Conservation (phyloP, 2,329 filamentous ascomycete genomes). For the Penicillium brasilianum region DNA sequence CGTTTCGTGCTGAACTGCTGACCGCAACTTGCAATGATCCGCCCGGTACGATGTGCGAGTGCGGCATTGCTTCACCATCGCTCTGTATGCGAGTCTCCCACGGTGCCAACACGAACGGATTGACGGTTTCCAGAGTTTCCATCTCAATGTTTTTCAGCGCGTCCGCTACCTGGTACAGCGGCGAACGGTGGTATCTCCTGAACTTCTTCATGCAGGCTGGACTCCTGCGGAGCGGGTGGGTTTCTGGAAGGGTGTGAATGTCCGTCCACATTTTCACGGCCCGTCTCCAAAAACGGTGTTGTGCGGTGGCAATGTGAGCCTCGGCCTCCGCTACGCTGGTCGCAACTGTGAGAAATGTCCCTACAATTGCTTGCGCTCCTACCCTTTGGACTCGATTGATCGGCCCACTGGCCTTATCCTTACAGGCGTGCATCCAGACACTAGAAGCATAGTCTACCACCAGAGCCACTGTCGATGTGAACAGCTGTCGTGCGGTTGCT, state of each 20-base stretch:
- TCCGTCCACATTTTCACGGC: slow-evolving; percentile 10
- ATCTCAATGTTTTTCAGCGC: too few relatives aligned
- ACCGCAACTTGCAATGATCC: too few relatives aligned
- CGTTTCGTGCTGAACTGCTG: slow-evolving; percentile 7
- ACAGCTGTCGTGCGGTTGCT: slow-evolving; percentile 28
- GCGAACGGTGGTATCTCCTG: slow-evolving; percentile 18
- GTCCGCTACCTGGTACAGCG: slow-evolving; percentile 18
- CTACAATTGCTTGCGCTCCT: too few relatives aligned
- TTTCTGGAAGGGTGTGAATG: slow-evolving; percentile 22
- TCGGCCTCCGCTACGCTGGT: too few relatives aligned
- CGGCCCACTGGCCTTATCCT: slow-evolving; percentile 20
- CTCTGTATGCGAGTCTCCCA: too few relatives aligned
- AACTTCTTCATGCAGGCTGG: slow-evolving; percentile 24
- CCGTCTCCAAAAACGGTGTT: too few relatives aligned
- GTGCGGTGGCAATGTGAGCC: too few relatives aligned
- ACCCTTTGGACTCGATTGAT: slow-evolving; percentile 22
- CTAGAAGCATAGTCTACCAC: slow-evolving; percentile 33
- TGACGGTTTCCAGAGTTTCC: slow-evolving; percentile 9
- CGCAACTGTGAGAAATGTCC: too few relatives aligned
- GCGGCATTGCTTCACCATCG: too few relatives aligned
- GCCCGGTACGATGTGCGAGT: too few relatives aligned
- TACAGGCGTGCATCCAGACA: slow-evolving; percentile 28
- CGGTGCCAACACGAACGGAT: not conserved
- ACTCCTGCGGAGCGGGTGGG: not conserved
- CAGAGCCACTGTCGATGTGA: slow-evolving; percentile 33